phyloP scores from a whole-genome alignment of 306 rosid genomes.

The Gleditsia sinensis region DNA sequence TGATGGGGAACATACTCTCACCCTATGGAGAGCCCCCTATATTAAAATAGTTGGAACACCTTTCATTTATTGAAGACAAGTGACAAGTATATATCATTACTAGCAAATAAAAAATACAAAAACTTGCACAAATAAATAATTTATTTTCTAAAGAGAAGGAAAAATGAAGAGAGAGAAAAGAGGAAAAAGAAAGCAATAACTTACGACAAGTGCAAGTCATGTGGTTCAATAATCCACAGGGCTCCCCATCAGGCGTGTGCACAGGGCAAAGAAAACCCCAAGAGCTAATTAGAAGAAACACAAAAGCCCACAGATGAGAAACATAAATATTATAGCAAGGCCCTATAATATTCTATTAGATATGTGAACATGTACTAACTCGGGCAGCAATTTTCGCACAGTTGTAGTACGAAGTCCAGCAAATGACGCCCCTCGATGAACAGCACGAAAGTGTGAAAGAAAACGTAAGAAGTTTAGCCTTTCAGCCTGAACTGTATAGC shows the following conservation, averaged over 20 bases:
- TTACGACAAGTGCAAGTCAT: slow-evolving; percentile 76
- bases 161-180: not conserved
- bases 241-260: slow-evolving; percentile 99
- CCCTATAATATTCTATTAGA: not conserved
- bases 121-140: not conserved
- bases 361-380: slow-evolving; percentile 54
- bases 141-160: not conserved
- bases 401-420: slow-evolving; percentile 96
- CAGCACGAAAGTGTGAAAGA: slow-evolving; percentile 90
- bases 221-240: slow-evolving; percentile 97
- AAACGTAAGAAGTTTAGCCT: slow-evolving; percentile 88
- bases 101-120: not conserved
- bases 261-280: slow-evolving; percentile 99
- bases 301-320: not conserved
- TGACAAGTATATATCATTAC: too few species aligned
- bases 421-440: slow-evolving; percentile 96
- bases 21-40: too few species aligned
- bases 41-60: too few species aligned
- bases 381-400: slow-evolving; percentile 93
- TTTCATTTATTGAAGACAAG: too few species aligned
- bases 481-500: slow-evolving; percentile 88
- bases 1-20: too few species aligned
- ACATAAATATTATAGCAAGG: slow-evolving; percentile 11
- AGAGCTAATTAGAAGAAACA: slow-evolving; percentile 55
- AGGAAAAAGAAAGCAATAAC: slow-evolving; percentile 39